Conservation (phyloP, 805 yeast genomes). For the Lachancea nothofagi region DNA sequence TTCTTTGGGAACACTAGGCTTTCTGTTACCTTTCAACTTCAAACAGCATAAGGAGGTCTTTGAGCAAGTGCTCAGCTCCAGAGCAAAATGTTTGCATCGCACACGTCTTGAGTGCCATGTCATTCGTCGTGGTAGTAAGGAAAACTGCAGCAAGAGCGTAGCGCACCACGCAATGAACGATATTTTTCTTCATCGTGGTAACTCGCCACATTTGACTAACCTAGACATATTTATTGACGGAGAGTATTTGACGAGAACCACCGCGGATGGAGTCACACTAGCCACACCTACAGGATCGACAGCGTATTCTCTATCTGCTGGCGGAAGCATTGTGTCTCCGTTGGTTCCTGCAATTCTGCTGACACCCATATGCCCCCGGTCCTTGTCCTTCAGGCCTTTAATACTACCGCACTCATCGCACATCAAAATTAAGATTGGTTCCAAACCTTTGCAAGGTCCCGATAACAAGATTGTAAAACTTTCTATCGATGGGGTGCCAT, state of each 20-base stretch:
- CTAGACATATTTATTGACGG: constrained; percentile 83
- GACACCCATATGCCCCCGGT: constrained; percentile 90
- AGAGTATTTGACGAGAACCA: constrained; percentile 78
- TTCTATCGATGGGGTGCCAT: constrained; percentile 80
- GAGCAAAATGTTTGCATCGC: constrained; percentile 70
- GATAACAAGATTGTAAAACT: constrained; percentile 46
- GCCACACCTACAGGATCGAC: constrained; percentile 95
- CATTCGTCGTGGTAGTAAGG: constrained; percentile 31
- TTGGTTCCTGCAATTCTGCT: constrained; percentile 72
- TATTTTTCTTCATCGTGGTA: constrained; percentile 80
- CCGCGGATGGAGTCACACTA: constrained; percentile 83
- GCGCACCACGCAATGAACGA: constrained; percentile 82
- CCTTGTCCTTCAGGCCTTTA: constrained; percentile 84
- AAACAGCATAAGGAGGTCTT: constrained; percentile 55
- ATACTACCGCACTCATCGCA: constrained; percentile 75
- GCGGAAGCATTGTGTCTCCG: constrained; percentile 92
- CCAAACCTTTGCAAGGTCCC: constrained; percentile 37
- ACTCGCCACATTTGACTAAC: constrained; percentile 76
- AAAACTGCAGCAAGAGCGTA: constrained; percentile 6
- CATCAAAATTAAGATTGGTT: constrained; percentile 55
- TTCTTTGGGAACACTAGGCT: constrained; percentile 88
- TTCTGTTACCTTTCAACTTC: constrained; percentile 81
- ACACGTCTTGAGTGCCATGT: constrained; percentile 76
- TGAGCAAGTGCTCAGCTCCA: constrained; percentile 55
- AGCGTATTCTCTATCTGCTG: constrained; percentile 82